Base-by-base conservation (phyloP, 352 stramenopile species). In the Globisporangium ultimum region DNA sequence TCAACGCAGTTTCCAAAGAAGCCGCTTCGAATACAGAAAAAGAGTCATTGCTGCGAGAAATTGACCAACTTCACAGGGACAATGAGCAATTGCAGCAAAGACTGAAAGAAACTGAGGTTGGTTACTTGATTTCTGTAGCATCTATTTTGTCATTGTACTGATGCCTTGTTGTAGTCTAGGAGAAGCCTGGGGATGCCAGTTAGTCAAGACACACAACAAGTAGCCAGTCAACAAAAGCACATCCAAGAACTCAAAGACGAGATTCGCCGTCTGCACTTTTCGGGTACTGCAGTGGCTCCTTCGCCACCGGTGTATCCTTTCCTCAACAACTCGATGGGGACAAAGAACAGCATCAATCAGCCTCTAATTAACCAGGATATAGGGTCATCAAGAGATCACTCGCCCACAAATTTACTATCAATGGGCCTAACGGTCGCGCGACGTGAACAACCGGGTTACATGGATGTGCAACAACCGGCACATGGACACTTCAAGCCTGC, bases 1-100 rank as follows among this genome's bases (percentile, higher is more conserved):
- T 81, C 38, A 81, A 78, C 21, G 57, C 72, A 11, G 59, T 66
- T 11, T 56, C 72, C 2, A 75, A 76, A 48, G 68, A 79, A 18
- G 68, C 60, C 1, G 51, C 64, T 3, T 55, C 61, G 18, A 66
- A 58, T 17, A 55, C 60, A 3, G 65, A 78, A 32, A 74, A 69
- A 15, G 66, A 77, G 21, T 54, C 63, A 7, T 51, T 77, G 48
- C n/a, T 78, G n/a, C 70, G 67, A 13, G 65, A 77, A 14, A 70
- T 74, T 32, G 67, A 74, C 3, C 62, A 71, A 57, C 48, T 76
- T 4, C 64, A 61, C 2, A 60, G 55, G 12, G 66, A 69, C 17
- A 81, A 76, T 49, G 65, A 72, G 6, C 61, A 69, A 40, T 53
- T 80, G 6, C 13, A 22, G 13, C 40, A 59, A 9, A 73, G 72